Evolutionary conservation across 768 basidiomycete species (phyloP).

Genomic region (Galerina marginata): DNA sequence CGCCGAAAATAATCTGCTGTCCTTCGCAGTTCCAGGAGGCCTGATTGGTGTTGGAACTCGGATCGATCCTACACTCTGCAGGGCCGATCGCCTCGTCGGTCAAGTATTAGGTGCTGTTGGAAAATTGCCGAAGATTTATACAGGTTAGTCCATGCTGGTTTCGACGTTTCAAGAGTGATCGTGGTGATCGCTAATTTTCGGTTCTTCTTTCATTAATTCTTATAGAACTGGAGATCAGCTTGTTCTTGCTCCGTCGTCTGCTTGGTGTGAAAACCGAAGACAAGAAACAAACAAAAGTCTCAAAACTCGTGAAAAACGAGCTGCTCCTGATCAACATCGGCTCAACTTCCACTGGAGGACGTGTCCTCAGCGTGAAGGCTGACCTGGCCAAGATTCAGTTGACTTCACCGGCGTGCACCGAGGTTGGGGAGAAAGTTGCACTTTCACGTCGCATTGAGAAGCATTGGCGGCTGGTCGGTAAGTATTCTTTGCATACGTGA

Average conservation of each 20-base stretch:
- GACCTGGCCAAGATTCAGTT: slow-evolving; percentile 94
- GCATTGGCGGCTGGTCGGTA: slow-evolving; percentile 96
- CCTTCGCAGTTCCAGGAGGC: slow-evolving; percentile 97
- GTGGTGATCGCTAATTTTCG: not conserved
- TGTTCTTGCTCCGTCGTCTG: slow-evolving; percentile 93
- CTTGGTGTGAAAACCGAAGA: slow-evolving; percentile 99
- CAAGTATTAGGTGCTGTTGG: slow-evolving; percentile 96
- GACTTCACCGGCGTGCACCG: slow-evolving; percentile 94
- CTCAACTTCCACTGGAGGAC: slow-evolving; percentile 95
- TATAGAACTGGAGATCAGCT: slow-evolving; percentile 86
- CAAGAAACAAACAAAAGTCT: slow-evolving; percentile 96
- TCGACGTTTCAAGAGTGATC: not conserved
- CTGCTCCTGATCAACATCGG: slow-evolving; percentile 97
- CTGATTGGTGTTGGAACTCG: slow-evolving; percentile 98
- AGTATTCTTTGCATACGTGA: slow-evolving; percentile 36
- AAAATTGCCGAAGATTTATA: slow-evolving; percentile 93
- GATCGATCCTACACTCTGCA: slow-evolving; percentile 95
- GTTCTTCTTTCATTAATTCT: not conserved
- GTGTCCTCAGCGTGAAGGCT: slow-evolving; percentile 92
- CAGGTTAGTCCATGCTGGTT: slow-evolving; percentile 54
- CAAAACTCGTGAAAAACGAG: slow-evolving; percentile 91
- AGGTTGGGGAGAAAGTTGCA: slow-evolving; percentile 97
- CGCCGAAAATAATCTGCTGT: slow-evolving; percentile 92
- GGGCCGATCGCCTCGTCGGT: slow-evolving; percentile 95
- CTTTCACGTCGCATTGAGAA: slow-evolving; percentile 94